Conservation (phyloP, 257 asterid species). For the Fraxinus quadrangulata region DNA sequence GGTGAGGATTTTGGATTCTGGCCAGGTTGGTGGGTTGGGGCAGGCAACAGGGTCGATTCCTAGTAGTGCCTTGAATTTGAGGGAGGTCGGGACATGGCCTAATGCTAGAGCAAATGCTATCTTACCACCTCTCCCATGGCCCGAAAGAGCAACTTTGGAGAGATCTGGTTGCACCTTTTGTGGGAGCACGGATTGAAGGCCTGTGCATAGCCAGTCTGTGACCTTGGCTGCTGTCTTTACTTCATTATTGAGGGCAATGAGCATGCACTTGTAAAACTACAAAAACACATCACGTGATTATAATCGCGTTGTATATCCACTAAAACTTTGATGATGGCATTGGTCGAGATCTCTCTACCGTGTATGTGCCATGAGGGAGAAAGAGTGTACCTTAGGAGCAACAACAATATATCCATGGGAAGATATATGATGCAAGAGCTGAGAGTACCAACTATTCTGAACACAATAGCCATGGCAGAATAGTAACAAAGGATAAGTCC, state of each 20-base stretch:
- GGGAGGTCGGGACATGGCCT: slow-evolving; percentile 35
- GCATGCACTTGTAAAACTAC: slow-evolving; percentile 38
- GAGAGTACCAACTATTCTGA: slow-evolving; percentile 41
- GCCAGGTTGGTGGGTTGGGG: slow-evolving; percentile 30
- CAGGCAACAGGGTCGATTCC: slow-evolving; percentile 71
- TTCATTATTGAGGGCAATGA: slow-evolving; percentile 44
- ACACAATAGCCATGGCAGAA: slow-evolving; percentile 65
- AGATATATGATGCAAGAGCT: slow-evolving; percentile 57
- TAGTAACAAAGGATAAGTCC: slow-evolving; percentile 46
- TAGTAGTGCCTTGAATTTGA: slow-evolving; percentile 56
- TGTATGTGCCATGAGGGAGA: neutral
- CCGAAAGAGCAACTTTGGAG: slow-evolving; percentile 48
- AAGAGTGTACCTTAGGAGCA: slow-evolving; percentile 57
- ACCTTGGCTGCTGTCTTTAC: slow-evolving; percentile 32
- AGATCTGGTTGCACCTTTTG: slow-evolving; percentile 43
- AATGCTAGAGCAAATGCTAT: slow-evolving; percentile 59
- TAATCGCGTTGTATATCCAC: neutral
- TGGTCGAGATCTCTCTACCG: neutral
- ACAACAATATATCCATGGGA: slow-evolving; percentile 65
- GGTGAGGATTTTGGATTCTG: slow-evolving; percentile 48
- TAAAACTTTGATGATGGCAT: neutral
- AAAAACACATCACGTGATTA: neutral
- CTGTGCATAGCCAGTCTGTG: slow-evolving; percentile 34
- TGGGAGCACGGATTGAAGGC: slow-evolving; percentile 35
- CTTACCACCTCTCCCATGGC: slow-evolving; percentile 76